Evolutionary conservation across 2,329 filamentous ascomycete species (phyloP).

Genomic region (Biscogniauxia mediterranea): DNA sequence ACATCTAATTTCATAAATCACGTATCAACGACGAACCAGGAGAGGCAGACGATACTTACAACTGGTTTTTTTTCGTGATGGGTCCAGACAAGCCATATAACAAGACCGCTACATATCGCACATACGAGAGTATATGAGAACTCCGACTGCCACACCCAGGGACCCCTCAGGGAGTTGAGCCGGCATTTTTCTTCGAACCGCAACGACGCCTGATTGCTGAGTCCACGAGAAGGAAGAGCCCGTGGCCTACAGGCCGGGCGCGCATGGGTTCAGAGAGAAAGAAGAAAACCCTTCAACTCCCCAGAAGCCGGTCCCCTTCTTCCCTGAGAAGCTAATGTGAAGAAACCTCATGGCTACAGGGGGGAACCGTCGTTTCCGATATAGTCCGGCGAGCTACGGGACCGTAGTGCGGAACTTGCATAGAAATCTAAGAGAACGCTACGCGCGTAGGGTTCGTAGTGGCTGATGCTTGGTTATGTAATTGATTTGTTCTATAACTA

Average conservation of each 20-base stretch:
- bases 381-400: background rate
- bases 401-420: background rate
- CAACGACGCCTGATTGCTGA: background rate
- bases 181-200: constrained; percentile 21
- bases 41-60: constrained; percentile 30
- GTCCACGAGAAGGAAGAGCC: background rate
- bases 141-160: constrained; percentile 23
- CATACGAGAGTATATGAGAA: constrained; percentile 33
- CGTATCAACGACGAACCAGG: background rate
- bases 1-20: constrained; percentile 29
- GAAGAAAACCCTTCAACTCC: background rate
- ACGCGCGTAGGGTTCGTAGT: background rate
- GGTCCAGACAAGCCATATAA: constrained; percentile 34
- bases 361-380: background rate
- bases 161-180: constrained; percentile 29
- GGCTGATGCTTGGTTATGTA: background rate
- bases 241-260: background rate
- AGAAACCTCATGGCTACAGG: background rate
- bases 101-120: constrained; percentile 22
- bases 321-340: background rate
- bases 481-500: background rate
- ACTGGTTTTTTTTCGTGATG: constrained; percentile 36
- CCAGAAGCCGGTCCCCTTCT: background rate
- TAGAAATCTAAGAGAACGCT: background rate
- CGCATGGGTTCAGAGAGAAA: background rate